Conservation (phyloP, 176 grass and related monocot genomes). For the Avena atlantica region DNA sequence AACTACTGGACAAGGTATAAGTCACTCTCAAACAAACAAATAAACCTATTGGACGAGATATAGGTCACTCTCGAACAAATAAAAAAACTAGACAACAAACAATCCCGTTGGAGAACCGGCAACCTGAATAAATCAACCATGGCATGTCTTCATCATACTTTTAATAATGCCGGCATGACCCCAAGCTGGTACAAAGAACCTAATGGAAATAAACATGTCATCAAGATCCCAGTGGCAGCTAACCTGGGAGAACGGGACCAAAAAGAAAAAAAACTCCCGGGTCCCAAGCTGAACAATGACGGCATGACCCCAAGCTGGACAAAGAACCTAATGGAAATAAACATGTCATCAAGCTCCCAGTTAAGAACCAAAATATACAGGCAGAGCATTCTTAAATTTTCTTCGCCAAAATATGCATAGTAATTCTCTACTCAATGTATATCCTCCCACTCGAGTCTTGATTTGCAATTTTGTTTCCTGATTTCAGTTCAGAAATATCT, state of each 20-base stretch:
- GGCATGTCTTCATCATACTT: not conserved
- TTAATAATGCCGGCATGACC: not conserved
- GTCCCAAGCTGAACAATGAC: too few species aligned
- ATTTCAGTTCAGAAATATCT: not conserved
- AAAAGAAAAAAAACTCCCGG: too few species aligned
- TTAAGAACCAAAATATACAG: not conserved
- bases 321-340: not conserved
- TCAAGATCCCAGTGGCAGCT: too few species aligned
- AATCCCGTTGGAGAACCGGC: not conserved
- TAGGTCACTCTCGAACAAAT: not conserved
- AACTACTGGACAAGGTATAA: not conserved
- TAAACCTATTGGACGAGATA: not conserved
- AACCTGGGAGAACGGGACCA: too few species aligned
- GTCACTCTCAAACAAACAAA: not conserved
- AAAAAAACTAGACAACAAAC: not conserved
- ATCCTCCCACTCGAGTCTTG: not conserved
- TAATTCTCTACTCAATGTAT: not conserved
- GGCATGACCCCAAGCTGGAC: not conserved
- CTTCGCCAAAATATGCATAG: not conserved
- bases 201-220: too few species aligned
- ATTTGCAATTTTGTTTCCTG: not conserved
- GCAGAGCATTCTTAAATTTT: not conserved
- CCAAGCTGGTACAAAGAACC: not conserved
- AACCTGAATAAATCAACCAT: not conserved
- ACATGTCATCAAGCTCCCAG: not conserved